Evolutionary conservation across 2,329 filamentous ascomycete species (phyloP).

Genomic region (Claviceps citrina): DNA sequence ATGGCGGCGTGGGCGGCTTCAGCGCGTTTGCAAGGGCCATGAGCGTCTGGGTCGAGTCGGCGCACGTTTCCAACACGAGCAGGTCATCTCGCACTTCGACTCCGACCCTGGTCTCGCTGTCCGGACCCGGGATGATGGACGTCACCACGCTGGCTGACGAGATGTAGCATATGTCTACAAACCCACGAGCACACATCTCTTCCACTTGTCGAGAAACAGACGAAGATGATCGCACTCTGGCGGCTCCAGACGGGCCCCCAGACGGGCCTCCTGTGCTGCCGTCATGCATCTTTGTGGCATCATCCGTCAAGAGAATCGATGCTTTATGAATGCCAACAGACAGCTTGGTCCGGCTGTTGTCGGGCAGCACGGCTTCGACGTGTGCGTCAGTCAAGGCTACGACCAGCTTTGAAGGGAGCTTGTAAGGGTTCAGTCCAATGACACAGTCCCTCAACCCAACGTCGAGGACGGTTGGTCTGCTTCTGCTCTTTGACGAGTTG

Average conservation of each 20-base stretch:
- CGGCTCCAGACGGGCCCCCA: slow-evolving; percentile 7
- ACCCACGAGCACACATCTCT: slow-evolving; percentile 51
- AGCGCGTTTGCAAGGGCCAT: slow-evolving; percentile 66
- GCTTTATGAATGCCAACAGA: slow-evolving; percentile 61
- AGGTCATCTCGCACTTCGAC: slow-evolving; percentile 75
- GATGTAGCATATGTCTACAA: slow-evolving; percentile 73
- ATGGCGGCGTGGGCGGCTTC: slow-evolving; percentile 69
- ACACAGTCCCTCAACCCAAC: slow-evolving; percentile 69
- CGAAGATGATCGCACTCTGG: slow-evolving; percentile 16
- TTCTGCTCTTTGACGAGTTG: slow-evolving; percentile 17
- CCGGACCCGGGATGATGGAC: slow-evolving; percentile 36
- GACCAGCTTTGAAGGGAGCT: slow-evolving; percentile 58
- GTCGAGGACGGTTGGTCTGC: slow-evolving; percentile 51
- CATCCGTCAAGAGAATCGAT: slow-evolving; percentile 69
- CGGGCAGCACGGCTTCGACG: slow-evolving; percentile 51
- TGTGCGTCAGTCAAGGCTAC: slow-evolving; percentile 66
- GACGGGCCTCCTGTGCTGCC: slow-evolving; percentile 7
- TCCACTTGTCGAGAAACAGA: slow-evolving; percentile 35
- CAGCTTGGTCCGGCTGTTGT: slow-evolving; percentile 47
- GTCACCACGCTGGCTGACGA: slow-evolving; percentile 62
- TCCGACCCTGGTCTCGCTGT: slow-evolving; percentile 49
- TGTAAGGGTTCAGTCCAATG: slow-evolving; percentile 69
- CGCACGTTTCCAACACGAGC: slow-evolving; percentile 83
- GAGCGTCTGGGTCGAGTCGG: slow-evolving; percentile 89
- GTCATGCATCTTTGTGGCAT: slow-evolving; percentile 30